Evolutionary conservation across 371 early-diverging fungal genomes (phyloP).

Genomic region (Mortierella sp.): DNA sequence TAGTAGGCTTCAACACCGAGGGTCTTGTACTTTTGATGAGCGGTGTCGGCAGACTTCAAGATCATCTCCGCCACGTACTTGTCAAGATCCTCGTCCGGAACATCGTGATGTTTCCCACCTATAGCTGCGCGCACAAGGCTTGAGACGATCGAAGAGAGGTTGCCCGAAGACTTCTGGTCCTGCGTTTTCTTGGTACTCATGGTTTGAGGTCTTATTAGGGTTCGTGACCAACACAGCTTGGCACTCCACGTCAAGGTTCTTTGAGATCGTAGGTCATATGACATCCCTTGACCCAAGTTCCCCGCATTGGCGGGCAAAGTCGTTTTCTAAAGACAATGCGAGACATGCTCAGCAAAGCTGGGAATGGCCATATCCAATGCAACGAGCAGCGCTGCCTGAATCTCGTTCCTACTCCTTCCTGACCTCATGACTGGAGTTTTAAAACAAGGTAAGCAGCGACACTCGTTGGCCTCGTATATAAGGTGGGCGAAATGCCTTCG

Average conservation of each 20-base stretch:
- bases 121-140: conserved; percentile 67
- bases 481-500: neutral
- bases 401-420: conserved; percentile 21
- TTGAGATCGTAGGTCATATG: no score
- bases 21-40: conserved; percentile 57
- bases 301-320: no score
- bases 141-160: conserved; percentile 59
- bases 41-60: conserved; percentile 66
- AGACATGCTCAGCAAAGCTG: no score
- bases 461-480: neutral
- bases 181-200: neutral
- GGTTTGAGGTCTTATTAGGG: no score
- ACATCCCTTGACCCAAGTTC: no score
- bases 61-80: conserved; percentile 77
- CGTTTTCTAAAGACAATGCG: no score
- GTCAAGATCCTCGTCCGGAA: conserved; percentile 73
- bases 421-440: neutral
- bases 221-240: no score
- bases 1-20: conserved; percentile 54
- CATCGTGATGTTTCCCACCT: conserved; percentile 60
- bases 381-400: conserved; percentile 3
- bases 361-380: no score
- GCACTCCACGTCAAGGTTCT: no score
- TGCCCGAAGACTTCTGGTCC: conserved; percentile 13
- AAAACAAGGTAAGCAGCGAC: neutral